A percentile compares a stretch with the other conserved stretches of the same genome.
phyloP scores from a whole-genome alignment of 2,329 filamentous ascomycete species.

The Incumbomyces lentus region DNA sequence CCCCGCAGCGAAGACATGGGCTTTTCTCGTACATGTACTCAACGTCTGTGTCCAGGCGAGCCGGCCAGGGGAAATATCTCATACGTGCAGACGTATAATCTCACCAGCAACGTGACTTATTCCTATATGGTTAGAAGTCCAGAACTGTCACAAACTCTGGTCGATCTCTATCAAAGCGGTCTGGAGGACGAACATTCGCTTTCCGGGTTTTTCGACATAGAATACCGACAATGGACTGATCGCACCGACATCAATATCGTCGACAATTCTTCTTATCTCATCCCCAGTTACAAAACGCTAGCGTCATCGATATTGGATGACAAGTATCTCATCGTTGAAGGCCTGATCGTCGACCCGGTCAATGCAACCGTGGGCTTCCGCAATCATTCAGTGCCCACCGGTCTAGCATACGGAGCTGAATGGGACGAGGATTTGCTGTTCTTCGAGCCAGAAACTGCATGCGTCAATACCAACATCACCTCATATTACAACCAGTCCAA shows the following conservation, averaged over 20 bases:
- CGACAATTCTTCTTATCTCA: constrained; percentile 22
- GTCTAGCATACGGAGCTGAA: constrained; percentile 28
- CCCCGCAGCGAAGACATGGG: constrained; percentile 23
- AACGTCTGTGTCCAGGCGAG: background rate
- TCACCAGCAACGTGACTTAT: constrained; percentile 7
- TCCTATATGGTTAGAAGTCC: background rate
- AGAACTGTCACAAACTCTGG: constrained; percentile 25
- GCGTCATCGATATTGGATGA: constrained; percentile 27
- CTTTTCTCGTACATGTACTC: constrained; percentile 26
- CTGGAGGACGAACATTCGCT: constrained; percentile 23
- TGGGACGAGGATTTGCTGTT: constrained; percentile 5
- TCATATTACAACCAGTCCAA: background rate
- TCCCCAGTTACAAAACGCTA: constrained; percentile 25
- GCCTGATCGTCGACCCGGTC: constrained; percentile 27
- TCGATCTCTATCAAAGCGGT: constrained; percentile 32
- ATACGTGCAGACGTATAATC: constrained; percentile 18
- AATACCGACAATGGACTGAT: constrained; percentile 24
- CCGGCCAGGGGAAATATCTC: constrained; percentile 11
- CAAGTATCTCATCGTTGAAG: constrained; percentile 28
- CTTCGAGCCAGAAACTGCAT: constrained; percentile 2
- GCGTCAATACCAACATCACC: constrained; percentile 2
- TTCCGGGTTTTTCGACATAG: constrained; percentile 37
- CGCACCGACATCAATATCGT: constrained; percentile 22
- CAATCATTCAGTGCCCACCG: constrained; percentile 36
- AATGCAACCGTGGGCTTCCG: constrained; percentile 35